Evolutionary conservation across 805 yeast genomes (phyloP).

Genomic region (Sugiyamaella valdiviana): DNA sequence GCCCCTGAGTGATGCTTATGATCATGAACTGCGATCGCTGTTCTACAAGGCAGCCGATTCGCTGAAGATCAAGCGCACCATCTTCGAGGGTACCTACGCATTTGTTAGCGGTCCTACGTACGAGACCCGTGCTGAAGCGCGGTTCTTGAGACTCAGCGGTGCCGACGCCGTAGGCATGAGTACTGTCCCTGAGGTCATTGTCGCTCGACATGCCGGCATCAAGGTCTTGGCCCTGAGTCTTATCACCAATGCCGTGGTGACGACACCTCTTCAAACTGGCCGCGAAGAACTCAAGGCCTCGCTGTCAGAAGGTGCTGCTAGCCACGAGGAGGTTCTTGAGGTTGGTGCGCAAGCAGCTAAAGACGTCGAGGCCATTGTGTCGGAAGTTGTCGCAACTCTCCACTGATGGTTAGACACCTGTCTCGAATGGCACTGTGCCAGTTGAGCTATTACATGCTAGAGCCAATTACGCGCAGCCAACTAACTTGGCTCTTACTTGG

Average conservation of each 20-base stretch:
- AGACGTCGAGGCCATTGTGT: conserved; percentile 67
- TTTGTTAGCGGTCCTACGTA: conserved; percentile 92
- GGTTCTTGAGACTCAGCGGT: conserved; percentile 63
- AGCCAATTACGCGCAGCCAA: neutral
- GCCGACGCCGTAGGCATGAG: conserved; percentile 98
- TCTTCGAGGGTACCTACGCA: conserved; percentile 83
- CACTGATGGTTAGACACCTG: no score
- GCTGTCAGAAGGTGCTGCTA: conserved; percentile 62
- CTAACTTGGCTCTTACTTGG: no score
- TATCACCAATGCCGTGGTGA: conserved; percentile 78
- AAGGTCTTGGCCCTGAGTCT: conserved; percentile 77
- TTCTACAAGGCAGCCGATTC: conserved; percentile 51
- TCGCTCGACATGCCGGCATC: conserved; percentile 84
- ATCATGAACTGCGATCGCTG: conserved; percentile 57
- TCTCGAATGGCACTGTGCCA: no score
- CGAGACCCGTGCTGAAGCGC: conserved; percentile 88
- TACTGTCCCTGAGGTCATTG: conserved; percentile 92
- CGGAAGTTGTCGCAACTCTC: neutral
- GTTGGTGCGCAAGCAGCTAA: conserved; percentile 72
- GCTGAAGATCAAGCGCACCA: conserved; percentile 45
- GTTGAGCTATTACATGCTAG: neutral
- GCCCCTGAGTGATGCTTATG: conserved; percentile 87
- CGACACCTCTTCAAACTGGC: conserved; percentile 39
- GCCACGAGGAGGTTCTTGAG: conserved; percentile 86
- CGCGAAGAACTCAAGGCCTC: conserved; percentile 19